Percentiles rank a stretch among this genome's conserved stretches.
phyloP scores from a whole-genome alignment of 2,329 filamentous ascomycete species.

The Alternaria metachromatica region DNA sequence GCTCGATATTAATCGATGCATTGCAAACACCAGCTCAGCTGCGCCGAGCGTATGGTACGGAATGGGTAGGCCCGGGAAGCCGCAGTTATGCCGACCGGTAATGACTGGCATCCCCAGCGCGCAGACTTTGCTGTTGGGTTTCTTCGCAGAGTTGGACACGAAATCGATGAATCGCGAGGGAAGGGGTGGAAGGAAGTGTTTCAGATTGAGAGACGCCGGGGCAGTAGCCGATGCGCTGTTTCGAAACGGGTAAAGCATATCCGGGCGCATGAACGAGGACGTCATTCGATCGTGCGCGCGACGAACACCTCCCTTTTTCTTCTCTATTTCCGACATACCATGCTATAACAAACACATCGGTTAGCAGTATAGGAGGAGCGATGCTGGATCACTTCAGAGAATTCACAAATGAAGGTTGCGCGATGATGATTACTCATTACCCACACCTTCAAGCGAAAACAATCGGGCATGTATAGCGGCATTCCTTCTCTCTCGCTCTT shows the following conservation, averaged over 20 bases:
- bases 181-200: background rate
- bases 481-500: background rate
- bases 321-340: background rate
- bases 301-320: background rate
- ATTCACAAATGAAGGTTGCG: background rate
- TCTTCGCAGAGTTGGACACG: background rate
- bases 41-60: background rate
- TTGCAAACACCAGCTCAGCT: background rate
- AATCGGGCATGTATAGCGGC: background rate
- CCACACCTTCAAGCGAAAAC: background rate
- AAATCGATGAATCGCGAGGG: background rate
- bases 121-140: constrained; percentile 2
- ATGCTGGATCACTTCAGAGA: background rate
- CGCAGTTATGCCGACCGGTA: constrained; percentile 7
- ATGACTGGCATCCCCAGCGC: constrained; percentile 2
- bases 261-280: background rate
- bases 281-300: background rate
- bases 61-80: background rate
- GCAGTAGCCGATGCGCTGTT: background rate
- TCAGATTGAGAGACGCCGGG: background rate
- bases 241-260: background rate
- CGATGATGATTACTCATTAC: background rate
- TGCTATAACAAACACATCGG: background rate
- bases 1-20: constrained; percentile 9
- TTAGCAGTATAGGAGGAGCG: background rate